These are phyloP conservation scores for Tolypocladium capitatum DNA, from an alignment of 2,329 filamentous ascomycete genomes.

Conservation along the genomic window DNA sequence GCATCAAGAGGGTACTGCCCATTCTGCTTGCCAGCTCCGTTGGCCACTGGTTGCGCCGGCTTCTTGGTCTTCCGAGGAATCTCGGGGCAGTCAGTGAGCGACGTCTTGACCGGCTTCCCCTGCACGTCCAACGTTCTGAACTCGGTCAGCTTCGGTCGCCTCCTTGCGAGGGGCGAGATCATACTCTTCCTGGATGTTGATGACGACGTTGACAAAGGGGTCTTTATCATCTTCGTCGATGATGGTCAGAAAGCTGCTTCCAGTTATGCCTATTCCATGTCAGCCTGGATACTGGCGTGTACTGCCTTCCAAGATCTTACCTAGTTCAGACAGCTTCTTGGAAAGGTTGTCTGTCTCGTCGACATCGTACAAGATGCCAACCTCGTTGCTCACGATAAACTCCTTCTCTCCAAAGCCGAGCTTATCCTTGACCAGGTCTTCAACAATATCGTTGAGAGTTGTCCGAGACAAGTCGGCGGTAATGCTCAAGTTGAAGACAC, in stretches of 20 bases:
- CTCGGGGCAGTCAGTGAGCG: conserved; percentile 27
- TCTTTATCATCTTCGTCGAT: conserved; percentile 69
- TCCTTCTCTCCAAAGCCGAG: conserved; percentile 69
- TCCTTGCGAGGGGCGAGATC: conserved; percentile 10
- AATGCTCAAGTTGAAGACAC: conserved; percentile 55
- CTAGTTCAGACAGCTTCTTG: conserved; percentile 68
- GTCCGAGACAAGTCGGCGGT: conserved; percentile 56
- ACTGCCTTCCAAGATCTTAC: conserved; percentile 22
- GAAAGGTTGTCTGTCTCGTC: conserved; percentile 77
- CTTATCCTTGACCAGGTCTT: conserved; percentile 54
- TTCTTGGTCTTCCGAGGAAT: conserved; percentile 43
- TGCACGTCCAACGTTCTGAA: conserved; percentile 27
- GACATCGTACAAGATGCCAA: conserved; percentile 72
- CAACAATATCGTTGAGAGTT: conserved; percentile 67
- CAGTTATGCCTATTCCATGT: conserved; percentile 42
- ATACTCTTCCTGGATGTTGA: conserved; percentile 53
- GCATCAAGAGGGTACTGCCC: conserved; percentile 26
- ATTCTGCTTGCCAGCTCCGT: conserved; percentile 25
- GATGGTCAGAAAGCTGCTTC: conserved; percentile 67
- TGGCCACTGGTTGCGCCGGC: conserved; percentile 20
- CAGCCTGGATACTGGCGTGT: neutral
- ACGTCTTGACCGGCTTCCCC: conserved; percentile 41
- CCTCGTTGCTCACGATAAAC: conserved; percentile 62
- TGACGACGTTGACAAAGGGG: conserved; percentile 66
- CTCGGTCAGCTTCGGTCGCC: conserved; percentile 12